Base-by-base conservation (phyloP, 805 yeast species). In the Candida ipomoeae region DNA sequence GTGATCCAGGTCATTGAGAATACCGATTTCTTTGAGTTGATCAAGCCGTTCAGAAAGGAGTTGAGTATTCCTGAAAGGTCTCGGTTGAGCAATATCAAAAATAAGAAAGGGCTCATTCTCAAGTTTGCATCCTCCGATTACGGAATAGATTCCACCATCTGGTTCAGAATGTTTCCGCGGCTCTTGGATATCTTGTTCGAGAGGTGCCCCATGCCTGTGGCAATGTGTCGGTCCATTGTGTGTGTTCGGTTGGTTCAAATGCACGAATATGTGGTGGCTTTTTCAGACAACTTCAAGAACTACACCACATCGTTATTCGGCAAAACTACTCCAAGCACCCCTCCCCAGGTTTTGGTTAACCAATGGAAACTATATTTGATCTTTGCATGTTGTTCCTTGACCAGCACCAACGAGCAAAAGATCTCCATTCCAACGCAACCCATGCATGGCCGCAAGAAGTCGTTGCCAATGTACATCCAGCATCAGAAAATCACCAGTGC, bases 61-160 rank as follows among this genome's bases (percentile, higher is more conserved):
- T 66, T 80, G 58, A 85, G 84, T 69, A 81, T 84, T 34, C 91
- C 96, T 1, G 99, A 95, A 65, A 75, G 85, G 43, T 79, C 82
- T 17, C 71, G 97, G 36, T 69, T 91, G 14, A 61, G 82, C 1
- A 86, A 86, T 58, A 67, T 94, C 34, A 80, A 74, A 54, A 79
- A 78, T 51, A 79, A 84, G 56, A 83, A 80, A 53, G 87, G 86
- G 23, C 77, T 89, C 2, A 67, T 95, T n/a, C 73, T 87, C 0
- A 78, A 83, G 45, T 70, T 94, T 6, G 96, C 96, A 0, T 96
- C 89, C 56, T 87, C 96, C 1, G 96, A 87, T 51, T 87, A 91
- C 61, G 97, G 98, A 1, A 91, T 94, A 8, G 99, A 94, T 68
- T 84, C 96, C 1, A 96, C 98, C 0, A 71, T 94, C n/a, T 94